Evolutionary conservation across 768 basidiomycete species (phyloP).

Genomic region (Harrya chromipes): DNA sequence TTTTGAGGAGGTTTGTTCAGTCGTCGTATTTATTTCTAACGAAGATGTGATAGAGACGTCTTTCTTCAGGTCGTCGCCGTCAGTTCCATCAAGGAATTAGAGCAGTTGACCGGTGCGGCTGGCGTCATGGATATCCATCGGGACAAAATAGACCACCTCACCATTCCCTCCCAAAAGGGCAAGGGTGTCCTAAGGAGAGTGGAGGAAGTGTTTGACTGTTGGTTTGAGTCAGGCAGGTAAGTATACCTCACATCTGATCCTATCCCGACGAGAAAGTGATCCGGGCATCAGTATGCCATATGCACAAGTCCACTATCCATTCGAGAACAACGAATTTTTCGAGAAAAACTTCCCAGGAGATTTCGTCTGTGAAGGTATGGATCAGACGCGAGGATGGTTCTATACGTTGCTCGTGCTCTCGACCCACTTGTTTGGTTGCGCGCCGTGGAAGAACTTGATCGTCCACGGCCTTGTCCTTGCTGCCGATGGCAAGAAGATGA

Average conservation of each 20-base stretch:
- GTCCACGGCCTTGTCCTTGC: constrained; percentile 95
- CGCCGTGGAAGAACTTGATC: constrained; percentile 98
- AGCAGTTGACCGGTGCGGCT: constrained; percentile 76
- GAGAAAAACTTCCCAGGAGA: constrained; percentile 88
- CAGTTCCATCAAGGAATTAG: constrained; percentile 85
- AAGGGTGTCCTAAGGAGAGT: constrained; percentile 84
- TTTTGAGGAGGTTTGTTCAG: constrained; percentile 61
- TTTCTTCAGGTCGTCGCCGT: constrained; percentile 69
- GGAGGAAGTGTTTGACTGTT: constrained; percentile 99
- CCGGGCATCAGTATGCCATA: constrained; percentile 83
- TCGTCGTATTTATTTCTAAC: neutral
- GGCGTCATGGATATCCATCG: constrained; percentile 90
- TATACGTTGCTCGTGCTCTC: constrained; percentile 95
- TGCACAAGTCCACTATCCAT: constrained; percentile 95
- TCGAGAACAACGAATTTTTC: constrained; percentile 91
- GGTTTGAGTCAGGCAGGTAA: constrained; percentile 99
- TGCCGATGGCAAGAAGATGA: constrained; percentile 99
- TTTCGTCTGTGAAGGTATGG: constrained; percentile 97
- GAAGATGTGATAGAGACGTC: neutral
- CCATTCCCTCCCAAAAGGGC: constrained; percentile 88
- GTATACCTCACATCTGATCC: constrained; percentile 14
- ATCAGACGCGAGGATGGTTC: constrained; percentile 99
- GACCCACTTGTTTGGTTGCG: constrained; percentile 90
- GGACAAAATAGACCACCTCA: constrained; percentile 94
- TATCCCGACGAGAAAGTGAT: neutral